Evolutionary conservation across 139 green algal species (phyloP), one percentile per base, ranked within the genome.

Genomic region (Chlorella sp.): DNA sequence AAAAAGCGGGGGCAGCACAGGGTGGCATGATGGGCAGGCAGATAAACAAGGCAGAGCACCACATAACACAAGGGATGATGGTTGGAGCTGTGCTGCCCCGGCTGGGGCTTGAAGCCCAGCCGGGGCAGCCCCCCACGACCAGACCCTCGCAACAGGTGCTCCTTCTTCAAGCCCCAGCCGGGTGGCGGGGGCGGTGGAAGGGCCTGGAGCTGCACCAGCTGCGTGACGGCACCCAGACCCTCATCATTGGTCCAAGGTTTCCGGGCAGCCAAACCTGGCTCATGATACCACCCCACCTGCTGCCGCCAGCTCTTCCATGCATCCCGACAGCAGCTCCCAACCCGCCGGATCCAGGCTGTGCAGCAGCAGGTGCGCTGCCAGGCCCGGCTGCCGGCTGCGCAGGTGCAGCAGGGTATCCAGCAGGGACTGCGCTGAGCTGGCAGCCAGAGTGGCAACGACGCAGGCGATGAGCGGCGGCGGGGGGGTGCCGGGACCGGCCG

Each of bases 341-440:
- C 71, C 71, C 1, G 85, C 69, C 0, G 85, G 71, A 7, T 57
- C 71, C 69, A 89, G 42, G 34, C 42, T 34, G 85, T 71, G 71
- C 71, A 89, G 85, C 85, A 89, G 71, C 85, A 89, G 85, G 32
- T 83, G 85, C 42, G 85, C 85, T 37, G 85, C 71, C 71, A 83
- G 48, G 15, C 34, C 36, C 2, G 85, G 85, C 18, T 71, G n/a
- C 42, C n/a, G 42, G 32, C 53, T 32, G 24, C 71, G 71, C 71
- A 89, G 71, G 37, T 28, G 28, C 68, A 88, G 39, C 89, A 92
- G 61, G 61, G 86, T 86, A 7, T 81, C 39, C 39, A 85, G 69
- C 76, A 92, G 40, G 9, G 39, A 18, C 39, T 87, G 40, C 11
- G 81, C 68, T 2, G 40, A 80, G 42, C 71, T 61, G 1, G 53